phyloP scores from a whole-genome alignment of 805 yeast species.

The Cyberlindnera suaveolens region DNA sequence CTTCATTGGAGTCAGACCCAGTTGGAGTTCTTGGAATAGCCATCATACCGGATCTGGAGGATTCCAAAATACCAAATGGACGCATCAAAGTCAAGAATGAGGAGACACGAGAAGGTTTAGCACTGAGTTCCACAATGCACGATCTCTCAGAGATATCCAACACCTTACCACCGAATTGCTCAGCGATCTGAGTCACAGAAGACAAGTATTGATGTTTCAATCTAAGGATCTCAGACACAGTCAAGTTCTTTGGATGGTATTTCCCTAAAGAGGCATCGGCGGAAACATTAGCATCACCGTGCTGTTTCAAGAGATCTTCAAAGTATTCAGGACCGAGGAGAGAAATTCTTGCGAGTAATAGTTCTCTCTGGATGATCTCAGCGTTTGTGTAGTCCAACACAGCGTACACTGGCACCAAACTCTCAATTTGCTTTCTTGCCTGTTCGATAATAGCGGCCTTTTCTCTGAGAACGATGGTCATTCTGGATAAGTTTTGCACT shows the following conservation, averaged over 20 bases:
- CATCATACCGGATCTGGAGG: conserved; percentile 98
- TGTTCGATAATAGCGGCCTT: conserved; percentile 96
- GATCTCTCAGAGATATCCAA: conserved; percentile 91
- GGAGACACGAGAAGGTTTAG: conserved; percentile 86
- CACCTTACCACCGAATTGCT: conserved; percentile 87
- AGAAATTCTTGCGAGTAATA: conserved; percentile 86
- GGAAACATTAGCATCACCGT: conserved; percentile 34
- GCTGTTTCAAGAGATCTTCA: conserved; percentile 88
- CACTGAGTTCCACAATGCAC: conserved; percentile 89
- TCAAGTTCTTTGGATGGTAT: conserved; percentile 84
- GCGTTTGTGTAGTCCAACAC: conserved; percentile 91
- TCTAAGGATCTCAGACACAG: conserved; percentile 88
- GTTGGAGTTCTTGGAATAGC: conserved; percentile 92
- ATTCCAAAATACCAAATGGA: conserved; percentile 94
- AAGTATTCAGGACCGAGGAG: conserved; percentile 97
- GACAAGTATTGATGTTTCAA: conserved; percentile 87
- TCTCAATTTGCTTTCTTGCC: conserved; percentile 97
- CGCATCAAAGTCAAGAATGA: conserved; percentile 83
- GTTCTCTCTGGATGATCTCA: conserved; percentile 85
- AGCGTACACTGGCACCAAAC: conserved; percentile 96
- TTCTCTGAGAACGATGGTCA: conserved; percentile 93
- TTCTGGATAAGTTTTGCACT: conserved; percentile 88
- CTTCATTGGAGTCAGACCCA: conserved; percentile 41
- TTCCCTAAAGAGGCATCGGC: conserved; percentile 29
- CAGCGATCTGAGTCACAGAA: conserved; percentile 72